Percentiles rank a stretch among this genome's conserved stretches.
Conservation (phyloP, 129 eudicot species). For the Centrapalus pauciflorus region DNA sequence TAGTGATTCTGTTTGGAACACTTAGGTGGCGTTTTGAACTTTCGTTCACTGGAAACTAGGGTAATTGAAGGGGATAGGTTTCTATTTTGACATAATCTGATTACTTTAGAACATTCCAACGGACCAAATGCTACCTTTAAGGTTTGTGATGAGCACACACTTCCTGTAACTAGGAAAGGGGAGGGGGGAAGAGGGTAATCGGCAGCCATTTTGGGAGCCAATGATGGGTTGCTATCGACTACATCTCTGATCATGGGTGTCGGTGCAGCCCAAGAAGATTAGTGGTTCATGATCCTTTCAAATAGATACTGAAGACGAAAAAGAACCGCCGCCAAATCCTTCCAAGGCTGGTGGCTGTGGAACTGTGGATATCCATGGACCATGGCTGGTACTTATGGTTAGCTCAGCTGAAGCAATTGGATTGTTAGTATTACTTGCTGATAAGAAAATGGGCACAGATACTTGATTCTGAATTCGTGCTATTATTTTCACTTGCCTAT, state of each 20-base stretch:
- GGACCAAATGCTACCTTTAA: too few species aligned
- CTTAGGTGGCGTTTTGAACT: too few species aligned
- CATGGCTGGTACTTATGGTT: conserved; percentile 57
- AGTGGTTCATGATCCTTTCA: conserved; percentile 52
- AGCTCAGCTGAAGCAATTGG: conserved; percentile 62
- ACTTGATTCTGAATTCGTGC: conserved; percentile 4
- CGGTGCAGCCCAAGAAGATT: conserved; percentile 58
- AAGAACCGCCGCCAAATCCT: conserved; percentile 44
- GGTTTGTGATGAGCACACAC: conserved; percentile 42
- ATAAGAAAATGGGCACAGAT: conserved; percentile 21
- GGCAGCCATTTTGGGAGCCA: conserved; percentile 58
- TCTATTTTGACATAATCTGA: too few species aligned
- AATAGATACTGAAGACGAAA: conserved; percentile 15
- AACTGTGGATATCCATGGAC: too few species aligned
- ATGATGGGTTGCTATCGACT: conserved; percentile 58
- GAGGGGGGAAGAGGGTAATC: conserved; percentile 60
- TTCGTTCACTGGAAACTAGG: too few species aligned
- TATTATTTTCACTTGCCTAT: too few species aligned
- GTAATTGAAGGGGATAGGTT: too few species aligned
- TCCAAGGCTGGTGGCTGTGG: too few species aligned
- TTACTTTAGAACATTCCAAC: too few species aligned
- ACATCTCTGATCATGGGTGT: conserved; percentile 62
- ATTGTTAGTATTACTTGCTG: conserved; percentile 25
- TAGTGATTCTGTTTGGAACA: conserved; percentile 30
- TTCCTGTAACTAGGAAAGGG: conserved; percentile 11